phyloP scores from a whole-genome alignment of 805 yeast species.

The Tetrapisispora namnaoensis region DNA sequence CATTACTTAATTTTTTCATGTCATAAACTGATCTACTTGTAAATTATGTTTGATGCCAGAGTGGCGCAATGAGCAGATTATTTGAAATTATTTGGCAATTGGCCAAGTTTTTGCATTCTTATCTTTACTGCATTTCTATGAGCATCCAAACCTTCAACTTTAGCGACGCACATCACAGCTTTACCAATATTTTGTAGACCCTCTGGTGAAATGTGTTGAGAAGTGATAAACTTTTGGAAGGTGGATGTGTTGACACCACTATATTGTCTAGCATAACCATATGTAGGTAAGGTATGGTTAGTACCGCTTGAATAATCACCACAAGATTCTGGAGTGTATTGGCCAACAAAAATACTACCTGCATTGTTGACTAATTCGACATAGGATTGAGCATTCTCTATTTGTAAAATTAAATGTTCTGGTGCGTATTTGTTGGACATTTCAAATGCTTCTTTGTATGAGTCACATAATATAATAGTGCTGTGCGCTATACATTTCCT shows the following conservation, averaged over 20 bases:
- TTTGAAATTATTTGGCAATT: constrained; percentile 31
- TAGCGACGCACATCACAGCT: constrained; percentile 93
- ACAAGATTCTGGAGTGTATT: constrained; percentile 93
- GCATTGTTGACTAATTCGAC: constrained; percentile 80
- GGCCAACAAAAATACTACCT: constrained; percentile 94
- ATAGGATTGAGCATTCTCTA: constrained; percentile 63
- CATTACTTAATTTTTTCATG: no score
- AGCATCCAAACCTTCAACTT: constrained; percentile 92
- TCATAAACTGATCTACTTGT: no score
- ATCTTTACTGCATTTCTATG: constrained; percentile 96
- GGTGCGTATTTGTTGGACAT: constrained; percentile 92
- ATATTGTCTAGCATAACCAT: constrained; percentile 96
- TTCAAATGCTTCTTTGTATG: constrained; percentile 72
- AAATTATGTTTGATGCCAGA: no score
- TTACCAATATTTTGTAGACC: constrained; percentile 87
- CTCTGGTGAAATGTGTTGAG: constrained; percentile 78
- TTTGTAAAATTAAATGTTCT: constrained; percentile 90
- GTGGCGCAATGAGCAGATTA: constrained; percentile 8
- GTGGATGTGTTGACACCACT: constrained; percentile 95
- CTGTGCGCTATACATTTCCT: constrained; percentile 90
- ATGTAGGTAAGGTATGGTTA: constrained; percentile 96
- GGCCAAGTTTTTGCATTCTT: constrained; percentile 76
- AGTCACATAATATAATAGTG: constrained; percentile 58
- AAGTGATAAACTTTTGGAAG: constrained; percentile 88
- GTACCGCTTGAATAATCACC: constrained; percentile 99